phyloP scores from a whole-genome alignment of 1,284 basidiomycete genomes.

The Austroboletus rostrupii region DNA sequence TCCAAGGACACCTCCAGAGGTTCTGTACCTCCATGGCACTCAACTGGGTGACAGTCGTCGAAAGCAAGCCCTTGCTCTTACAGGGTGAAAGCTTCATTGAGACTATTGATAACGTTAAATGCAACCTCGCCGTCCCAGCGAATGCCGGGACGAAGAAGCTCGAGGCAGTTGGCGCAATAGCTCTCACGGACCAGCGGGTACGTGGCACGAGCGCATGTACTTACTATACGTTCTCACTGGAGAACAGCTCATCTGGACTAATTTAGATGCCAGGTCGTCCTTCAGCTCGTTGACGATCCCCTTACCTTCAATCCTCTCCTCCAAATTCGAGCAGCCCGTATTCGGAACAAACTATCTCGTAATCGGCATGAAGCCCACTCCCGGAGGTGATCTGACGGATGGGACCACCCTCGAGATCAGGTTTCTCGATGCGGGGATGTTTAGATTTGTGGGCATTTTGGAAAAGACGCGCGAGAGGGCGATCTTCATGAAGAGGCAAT shows the following conservation, averaged over 20 bases:
- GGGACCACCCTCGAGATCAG: conserved; percentile 66
- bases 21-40: conserved; percentile 53
- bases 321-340: conserved; percentile 70
- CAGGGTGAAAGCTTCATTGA: conserved; percentile 59
- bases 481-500: conserved; percentile 68
- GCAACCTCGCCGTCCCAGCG: conserved; percentile 54
- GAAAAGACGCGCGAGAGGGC: conserved; percentile 73
- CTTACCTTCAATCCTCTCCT: conserved; percentile 58
- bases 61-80: conserved; percentile 58
- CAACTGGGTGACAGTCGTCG: conserved; percentile 70
- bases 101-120: conserved; percentile 52
- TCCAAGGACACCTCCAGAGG: not conserved
- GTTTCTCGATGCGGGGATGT: conserved; percentile 64
- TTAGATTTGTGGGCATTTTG: conserved; percentile 64
- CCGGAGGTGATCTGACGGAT: conserved; percentile 57
- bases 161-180: conserved; percentile 54
- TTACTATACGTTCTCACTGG: not conserved
- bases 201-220: conserved; percentile 23
- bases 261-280: conserved; percentile 35
- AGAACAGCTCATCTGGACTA: conserved; percentile 61
- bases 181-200: conserved; percentile 71
- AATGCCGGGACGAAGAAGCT: conserved; percentile 54
- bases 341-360: conserved; percentile 65
- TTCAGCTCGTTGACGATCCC: conserved; percentile 56
- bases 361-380: conserved; percentile 62